phyloP scores from a whole-genome alignment of 306 rosid species.

The Astragalus membranaceus region DNA sequence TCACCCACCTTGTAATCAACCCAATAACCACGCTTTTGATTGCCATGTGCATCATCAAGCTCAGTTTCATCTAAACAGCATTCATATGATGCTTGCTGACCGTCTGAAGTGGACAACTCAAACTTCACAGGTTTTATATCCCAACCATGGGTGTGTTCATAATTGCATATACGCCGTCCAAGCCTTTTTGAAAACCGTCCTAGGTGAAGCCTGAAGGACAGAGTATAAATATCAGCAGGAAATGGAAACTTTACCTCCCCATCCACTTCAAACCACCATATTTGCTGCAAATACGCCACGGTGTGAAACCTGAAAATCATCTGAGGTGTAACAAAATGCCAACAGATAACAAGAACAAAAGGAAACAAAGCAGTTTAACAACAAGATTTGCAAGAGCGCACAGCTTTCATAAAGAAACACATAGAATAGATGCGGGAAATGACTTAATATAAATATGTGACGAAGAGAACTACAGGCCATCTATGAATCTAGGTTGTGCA shows the following conservation, averaged over 20 bases:
- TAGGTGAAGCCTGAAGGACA: constrained; percentile 72
- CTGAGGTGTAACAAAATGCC: constrained; percentile 22
- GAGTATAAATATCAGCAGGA: constrained; percentile 73
- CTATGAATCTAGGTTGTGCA: neutral
- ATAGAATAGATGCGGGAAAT: constrained; percentile 3
- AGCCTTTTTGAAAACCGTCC: constrained; percentile 78
- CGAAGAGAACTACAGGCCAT: neutral
- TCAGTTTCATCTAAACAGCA: constrained; percentile 58
- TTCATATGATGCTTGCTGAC: constrained; percentile 57
- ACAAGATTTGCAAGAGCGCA: neutral
- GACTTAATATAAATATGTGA: neutral
- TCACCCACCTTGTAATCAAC: constrained; percentile 97
- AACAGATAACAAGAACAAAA: constrained; percentile 12
- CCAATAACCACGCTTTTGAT: constrained; percentile 81
- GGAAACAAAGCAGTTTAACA: neutral
- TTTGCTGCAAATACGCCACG: constrained; percentile 79
- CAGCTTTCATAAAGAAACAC: neutral
- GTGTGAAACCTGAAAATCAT: constrained; percentile 62
- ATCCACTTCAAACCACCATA: constrained; percentile 97
- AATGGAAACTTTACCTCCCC: constrained; percentile 71
- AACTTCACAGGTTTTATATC: constrained; percentile 72
- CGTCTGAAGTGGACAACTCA: constrained; percentile 64
- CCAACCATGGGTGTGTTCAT: constrained; percentile 96
- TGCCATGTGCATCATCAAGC: constrained; percentile 29
- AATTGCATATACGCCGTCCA: constrained; percentile 68